Evolutionary conservation across 371 early-diverging fungal genomes (phyloP), one percentile per base, ranked within the genome.

Genomic region (Rhizopus delemar): DNA sequence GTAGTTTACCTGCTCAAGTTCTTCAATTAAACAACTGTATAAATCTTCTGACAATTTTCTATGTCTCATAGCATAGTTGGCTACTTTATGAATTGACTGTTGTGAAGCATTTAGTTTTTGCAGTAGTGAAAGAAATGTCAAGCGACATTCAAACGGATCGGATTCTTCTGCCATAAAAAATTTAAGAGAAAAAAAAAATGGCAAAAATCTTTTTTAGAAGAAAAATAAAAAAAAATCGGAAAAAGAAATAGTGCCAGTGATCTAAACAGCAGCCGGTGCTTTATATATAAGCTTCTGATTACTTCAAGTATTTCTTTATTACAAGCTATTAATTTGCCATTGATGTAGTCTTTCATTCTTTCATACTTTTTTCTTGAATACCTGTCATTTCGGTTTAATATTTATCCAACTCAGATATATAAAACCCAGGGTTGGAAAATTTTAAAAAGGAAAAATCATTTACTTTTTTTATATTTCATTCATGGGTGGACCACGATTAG

Each of bases 61-160:
- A 63, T 90, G 78, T 59, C 85, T 73, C 67, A 90, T 75, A 3
- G 89, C 90, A 69, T 86, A 91, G 41, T 61, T 78, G 3, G 86
- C 82, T 39, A 85, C 88, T 43, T 88, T 83, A 28, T 87, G 84
- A 51, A 91, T 90, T 5, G 86, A 86, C 34, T 86, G 83, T 62
- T 91, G 91, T 16, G 90, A 83, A 13, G 89, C 89, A 61, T 82
- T 88, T n/a, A 91, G 77, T 68, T 86, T 86, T 59, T 82, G 76
- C 46, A 91, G 70, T 56, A 87, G 59, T n/a, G 75, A 67, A 41
- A 84, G 62, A 57, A 91, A 91, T 11, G 71, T 63, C 48, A 91
- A 61, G 38, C 90, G 84, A 53, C 88, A 89, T 75, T 90, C 90
- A 53, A 91, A 91, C 0, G 90, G 90, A 67, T 90, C 91, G n/a